Evolutionary conservation across 768 basidiomycete species (phyloP).

Genomic region (Tulasnella sp.): DNA sequence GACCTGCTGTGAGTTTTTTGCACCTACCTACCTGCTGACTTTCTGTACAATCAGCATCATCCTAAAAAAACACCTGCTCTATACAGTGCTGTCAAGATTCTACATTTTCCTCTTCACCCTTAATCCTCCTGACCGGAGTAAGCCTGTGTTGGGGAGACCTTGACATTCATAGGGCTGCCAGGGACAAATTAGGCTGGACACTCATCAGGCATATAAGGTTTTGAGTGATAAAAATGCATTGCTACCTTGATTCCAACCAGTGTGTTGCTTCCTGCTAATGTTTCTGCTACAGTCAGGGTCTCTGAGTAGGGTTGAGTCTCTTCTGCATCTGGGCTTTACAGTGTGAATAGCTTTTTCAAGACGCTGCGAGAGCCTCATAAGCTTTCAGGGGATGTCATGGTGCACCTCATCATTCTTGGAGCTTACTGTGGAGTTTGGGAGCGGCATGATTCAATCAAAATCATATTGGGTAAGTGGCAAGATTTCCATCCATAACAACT

Average conservation of each 20-base stretch:
- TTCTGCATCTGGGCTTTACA: too few relatives aligned
- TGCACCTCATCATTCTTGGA: not conserved
- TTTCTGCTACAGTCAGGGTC: not conserved
- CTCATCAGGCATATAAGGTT: not conserved
- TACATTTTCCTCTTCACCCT: too few relatives aligned
- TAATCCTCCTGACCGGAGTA: too few relatives aligned
- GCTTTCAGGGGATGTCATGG: not conserved
- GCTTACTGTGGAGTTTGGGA: not conserved
- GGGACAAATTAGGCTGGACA: not conserved
- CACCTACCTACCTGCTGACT: too few relatives aligned
- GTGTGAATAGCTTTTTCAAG: not conserved
- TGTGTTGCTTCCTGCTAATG: not conserved
- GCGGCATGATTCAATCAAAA: not conserved
- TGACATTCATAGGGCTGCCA: not conserved
- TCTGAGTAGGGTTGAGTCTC: too few relatives aligned
- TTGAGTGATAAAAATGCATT: not conserved
- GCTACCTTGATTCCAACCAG: not conserved
- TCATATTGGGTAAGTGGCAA: not conserved
- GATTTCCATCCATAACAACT: not conserved
- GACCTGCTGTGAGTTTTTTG: too few relatives aligned
- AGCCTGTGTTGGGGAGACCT: too few relatives aligned
- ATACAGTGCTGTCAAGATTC: too few relatives aligned
- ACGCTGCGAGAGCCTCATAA: not conserved
- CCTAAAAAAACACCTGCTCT: too few relatives aligned
- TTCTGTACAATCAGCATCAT: too few relatives aligned